Percentiles rank a stretch among this genome's conserved stretches.
Evolutionary conservation across 108 stramenopile genomes (phyloP).

Genomic region (Epithemia pelagica): DNA sequence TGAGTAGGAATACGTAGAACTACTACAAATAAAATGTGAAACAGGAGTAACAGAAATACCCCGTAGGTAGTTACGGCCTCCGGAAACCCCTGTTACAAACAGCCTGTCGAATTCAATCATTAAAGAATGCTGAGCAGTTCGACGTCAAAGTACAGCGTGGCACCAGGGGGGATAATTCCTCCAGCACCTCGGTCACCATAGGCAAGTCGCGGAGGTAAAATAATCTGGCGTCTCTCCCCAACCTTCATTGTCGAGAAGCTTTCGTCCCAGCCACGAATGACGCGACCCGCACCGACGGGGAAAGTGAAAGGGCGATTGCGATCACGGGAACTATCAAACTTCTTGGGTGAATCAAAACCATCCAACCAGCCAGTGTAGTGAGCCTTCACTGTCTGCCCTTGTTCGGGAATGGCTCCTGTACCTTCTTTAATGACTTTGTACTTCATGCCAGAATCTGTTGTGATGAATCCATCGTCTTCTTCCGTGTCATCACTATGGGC

Average conservation of each 20-base stretch:
- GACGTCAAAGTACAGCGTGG: constrained; percentile 93
- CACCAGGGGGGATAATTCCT: constrained; percentile 85
- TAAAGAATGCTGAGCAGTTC: constrained; percentile 68
- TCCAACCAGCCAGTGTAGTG: constrained; percentile 98
- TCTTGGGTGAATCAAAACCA: constrained; percentile 74
- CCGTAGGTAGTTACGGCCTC: no score
- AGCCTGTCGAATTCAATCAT: no score
- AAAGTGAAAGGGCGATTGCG: constrained; percentile 92
- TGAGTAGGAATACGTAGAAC: no score
- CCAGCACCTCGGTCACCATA: constrained; percentile 91
- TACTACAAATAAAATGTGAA: no score
- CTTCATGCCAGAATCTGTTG: constrained; percentile 84
- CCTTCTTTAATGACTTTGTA: constrained; percentile 85
- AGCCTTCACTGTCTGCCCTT: constrained; percentile 85
- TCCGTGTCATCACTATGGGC: constrained; percentile 33
- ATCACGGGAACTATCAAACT: constrained; percentile 93
- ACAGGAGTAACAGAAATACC: no score
- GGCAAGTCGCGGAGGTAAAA: constrained; percentile 79
- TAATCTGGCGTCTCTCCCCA: constrained; percentile 83
- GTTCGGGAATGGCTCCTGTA: constrained; percentile 70
- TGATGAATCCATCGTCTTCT: constrained; percentile 46
- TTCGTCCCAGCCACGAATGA: constrained; percentile 75
- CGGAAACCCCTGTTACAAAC: no score
- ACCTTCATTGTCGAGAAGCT: constrained; percentile 82
- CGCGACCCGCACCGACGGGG: constrained; percentile 84